phyloP scores from a whole-genome alignment of 2,329 filamentous ascomycete genomes.

The Trichoderma endophyticum region DNA sequence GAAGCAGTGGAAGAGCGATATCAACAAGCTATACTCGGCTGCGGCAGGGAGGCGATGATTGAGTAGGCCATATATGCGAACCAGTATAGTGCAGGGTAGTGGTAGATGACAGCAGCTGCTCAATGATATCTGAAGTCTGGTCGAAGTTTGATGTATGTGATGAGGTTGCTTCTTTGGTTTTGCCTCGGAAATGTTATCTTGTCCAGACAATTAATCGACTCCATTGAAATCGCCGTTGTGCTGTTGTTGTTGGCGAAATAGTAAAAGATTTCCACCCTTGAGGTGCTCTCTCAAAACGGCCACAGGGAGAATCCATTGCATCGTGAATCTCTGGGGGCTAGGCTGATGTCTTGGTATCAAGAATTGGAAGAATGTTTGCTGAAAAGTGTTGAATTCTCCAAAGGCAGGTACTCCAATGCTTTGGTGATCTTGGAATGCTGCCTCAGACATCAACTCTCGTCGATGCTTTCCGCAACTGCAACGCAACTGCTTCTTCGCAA shows the following conservation, averaged over 20 bases:
- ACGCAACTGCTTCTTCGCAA: neutral
- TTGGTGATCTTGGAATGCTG: neutral
- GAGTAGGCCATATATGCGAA: neutral
- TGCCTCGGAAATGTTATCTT: neutral
- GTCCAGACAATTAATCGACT: neutral
- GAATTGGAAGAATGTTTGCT: neutral
- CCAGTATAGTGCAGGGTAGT: neutral
- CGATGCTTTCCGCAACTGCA: neutral
- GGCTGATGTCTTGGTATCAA: neutral
- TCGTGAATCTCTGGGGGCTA: neutral
- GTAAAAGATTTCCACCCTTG: neutral
- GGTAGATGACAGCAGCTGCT: neutral
- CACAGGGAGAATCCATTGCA: neutral
- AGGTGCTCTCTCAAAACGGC: neutral
- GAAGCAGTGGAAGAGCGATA: conserved; percentile 58
- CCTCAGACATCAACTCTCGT: neutral
- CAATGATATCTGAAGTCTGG: neutral
- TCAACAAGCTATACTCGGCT: conserved; percentile 57
- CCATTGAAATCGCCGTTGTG: neutral
- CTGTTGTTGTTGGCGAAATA: neutral
- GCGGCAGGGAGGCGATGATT: conserved; percentile 30
- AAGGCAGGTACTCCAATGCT: neutral
- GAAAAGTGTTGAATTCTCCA: neutral
- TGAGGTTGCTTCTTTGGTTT: neutral
- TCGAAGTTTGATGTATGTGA: neutral